Conservation (phyloP, 352 stramenopile genomes). For the Phytophthora pluvialis region DNA sequence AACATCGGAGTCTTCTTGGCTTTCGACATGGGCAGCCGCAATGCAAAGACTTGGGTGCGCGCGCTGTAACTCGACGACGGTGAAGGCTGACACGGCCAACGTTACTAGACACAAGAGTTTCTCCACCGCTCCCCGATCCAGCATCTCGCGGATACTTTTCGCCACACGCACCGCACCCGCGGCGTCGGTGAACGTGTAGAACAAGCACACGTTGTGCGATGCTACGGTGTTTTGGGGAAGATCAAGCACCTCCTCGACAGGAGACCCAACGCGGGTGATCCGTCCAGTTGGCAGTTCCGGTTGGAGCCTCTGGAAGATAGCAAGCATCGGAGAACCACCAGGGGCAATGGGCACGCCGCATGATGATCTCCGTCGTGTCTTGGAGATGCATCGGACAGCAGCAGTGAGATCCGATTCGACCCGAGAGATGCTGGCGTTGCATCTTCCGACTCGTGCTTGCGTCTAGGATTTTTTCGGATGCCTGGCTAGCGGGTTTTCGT, state of each 20-base stretch:
- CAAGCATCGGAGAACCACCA: slow-evolving; percentile 22
- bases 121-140: slow-evolving; percentile 27
- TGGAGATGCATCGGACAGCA: background rate
- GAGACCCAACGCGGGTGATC: slow-evolving; percentile 18
- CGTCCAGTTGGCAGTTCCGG: slow-evolving; percentile 33
- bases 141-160: slow-evolving; percentile 23
- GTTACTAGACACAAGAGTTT: slow-evolving; percentile 33
- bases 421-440: background rate
- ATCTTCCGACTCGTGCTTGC: background rate
- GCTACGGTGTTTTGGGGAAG: slow-evolving; percentile 10
- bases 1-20: slow-evolving; percentile 2
- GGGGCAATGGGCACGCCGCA: slow-evolving; percentile 24
- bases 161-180: slow-evolving; percentile 13
- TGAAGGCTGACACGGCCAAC: slow-evolving; percentile 21
- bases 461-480: slow-evolving; percentile 39
- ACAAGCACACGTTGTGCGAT: slow-evolving; percentile 29
- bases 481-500: slow-evolving; percentile 55
- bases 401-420: slow-evolving; percentile 6
- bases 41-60: slow-evolving; percentile 29
- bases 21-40: slow-evolving; percentile 29
- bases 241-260: slow-evolving; percentile 8
- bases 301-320: slow-evolving; percentile 39
- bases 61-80: slow-evolving; percentile 26
- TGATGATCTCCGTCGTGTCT: background rate
- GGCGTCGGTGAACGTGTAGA: slow-evolving; percentile 27